Evolutionary conservation across 371 early-diverging fungal species (phyloP).

Genomic region (Batrachochytrium dendrobatidis): DNA sequence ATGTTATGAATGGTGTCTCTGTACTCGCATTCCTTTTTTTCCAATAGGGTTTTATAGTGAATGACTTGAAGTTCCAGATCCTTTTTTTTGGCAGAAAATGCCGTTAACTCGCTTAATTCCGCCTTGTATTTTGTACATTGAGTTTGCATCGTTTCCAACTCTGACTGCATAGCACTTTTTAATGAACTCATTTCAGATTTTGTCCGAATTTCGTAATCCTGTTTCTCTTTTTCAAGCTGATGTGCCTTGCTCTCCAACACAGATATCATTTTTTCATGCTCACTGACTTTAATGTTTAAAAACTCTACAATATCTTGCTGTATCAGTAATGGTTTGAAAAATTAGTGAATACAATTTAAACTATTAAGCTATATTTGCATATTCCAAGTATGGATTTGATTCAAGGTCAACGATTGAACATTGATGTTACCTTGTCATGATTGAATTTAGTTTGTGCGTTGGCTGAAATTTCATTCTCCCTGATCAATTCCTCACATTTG

Average conservation of each 20-base stretch:
- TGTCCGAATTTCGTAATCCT: conserved; percentile 21
- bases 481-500: conserved; percentile 33
- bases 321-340: not conserved
- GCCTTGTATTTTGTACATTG: conserved; percentile 32
- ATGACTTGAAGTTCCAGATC: conserved; percentile 12
- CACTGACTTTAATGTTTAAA: conserved; percentile 48
- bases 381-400: not conserved
- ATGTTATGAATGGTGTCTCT: conserved; percentile 39
- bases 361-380: no score
- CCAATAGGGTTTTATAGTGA: conserved; percentile 23
- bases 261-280: conserved; percentile 45
- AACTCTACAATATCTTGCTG: conserved; percentile 54
- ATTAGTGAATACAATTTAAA: not conserved
- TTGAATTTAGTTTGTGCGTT: conserved; percentile 40
- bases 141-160: conserved; percentile 28
- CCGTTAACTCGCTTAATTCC: conserved; percentile 35
- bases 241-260: conserved; percentile 24
- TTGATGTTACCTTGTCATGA: conserved; percentile 37
- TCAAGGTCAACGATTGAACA: not conserved
- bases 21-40: conserved; percentile 37
- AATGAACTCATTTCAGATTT: conserved; percentile 23
- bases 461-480: conserved; percentile 37
- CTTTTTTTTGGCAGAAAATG: conserved; percentile 37
- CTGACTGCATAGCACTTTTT: conserved; percentile 19
- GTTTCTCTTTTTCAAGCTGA: conserved; percentile 37